Base-by-base conservation (phyloP, 441 rosid genomes). In the Erodium moschatum region DNA sequence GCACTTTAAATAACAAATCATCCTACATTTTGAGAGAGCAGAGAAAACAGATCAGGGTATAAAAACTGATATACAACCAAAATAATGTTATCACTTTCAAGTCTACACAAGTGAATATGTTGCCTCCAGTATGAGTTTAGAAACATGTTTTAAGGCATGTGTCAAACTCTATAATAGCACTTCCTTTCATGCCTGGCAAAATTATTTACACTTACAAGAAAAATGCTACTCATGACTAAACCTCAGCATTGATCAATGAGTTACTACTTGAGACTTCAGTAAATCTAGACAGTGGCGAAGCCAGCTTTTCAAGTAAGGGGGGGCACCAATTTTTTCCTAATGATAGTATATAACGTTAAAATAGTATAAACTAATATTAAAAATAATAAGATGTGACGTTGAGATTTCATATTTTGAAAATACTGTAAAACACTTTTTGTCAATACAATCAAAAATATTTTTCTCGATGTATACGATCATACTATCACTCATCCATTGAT, bases 1-100 rank as follows among this genome's bases (percentile, higher is more conserved):
- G 97, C 80, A 93, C 81, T 77, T 83, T 84, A 79, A 93, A 91
- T 74, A 93, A 76, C 27, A 87, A 18, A 74, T 91, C 97, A 72
- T 91, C 98, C 98, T 93, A 74, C 74, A 82, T 15, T 72, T 72
- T 48, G 68, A 75, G 1, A 73, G 50, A 54, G 18, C 21, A 8
- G n/a, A n/a, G n/a, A n/a, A n/a, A n/a, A n/a, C n/a, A 48, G 42
- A 65, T 66, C 42, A 71, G 65, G 67, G 2, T 3, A 50, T 54
- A 24, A 40, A 72, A 66, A 54, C 19, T 50, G 10, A 54, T 6
- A 54, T 6, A n/a, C 15, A 18, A 16, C 19, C 7, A 11, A 11
- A 46, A 46, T 46, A 46, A 46, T 46, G 11, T 6, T 11, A 7
- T 46, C n/a, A 11, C 27, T 13, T 46, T 18, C 19, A 52, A 52